These are phyloP conservation scores for Suhomyces kunorum DNA, from an alignment of 1,139 yeast genomes.

Conservation along the genomic window DNA sequence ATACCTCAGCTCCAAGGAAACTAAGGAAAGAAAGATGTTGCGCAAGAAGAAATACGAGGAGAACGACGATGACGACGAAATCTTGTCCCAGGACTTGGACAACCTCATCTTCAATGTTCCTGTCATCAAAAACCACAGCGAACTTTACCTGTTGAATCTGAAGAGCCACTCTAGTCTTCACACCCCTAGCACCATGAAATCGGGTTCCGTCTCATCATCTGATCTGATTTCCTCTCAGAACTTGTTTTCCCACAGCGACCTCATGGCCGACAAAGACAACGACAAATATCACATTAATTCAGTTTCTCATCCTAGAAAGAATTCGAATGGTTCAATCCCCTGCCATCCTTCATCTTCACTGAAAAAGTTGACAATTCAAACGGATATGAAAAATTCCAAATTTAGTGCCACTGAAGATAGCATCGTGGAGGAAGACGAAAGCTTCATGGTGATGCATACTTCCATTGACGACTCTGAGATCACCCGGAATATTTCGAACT, in stretches of 20 bases:
- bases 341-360: too few relatives aligned
- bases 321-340: constrained; percentile 33
- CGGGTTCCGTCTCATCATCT: constrained; percentile 2
- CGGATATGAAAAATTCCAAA: constrained; percentile 9
- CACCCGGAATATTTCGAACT: constrained; percentile 38
- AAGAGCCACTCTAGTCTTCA: constrained; percentile 8
- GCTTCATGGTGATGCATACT: constrained; percentile 2
- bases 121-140: constrained; percentile 40
- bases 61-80: constrained; percentile 46
- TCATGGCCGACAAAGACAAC: constrained; percentile 31
- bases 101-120: constrained; percentile 48
- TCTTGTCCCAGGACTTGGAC: constrained; percentile 40
- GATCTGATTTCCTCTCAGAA: constrained; percentile 1
- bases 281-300: constrained; percentile 27
- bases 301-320: constrained; percentile 3
- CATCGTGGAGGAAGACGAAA: constrained; percentile 23
- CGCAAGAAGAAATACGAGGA: constrained; percentile 48
- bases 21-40: constrained; percentile 40
- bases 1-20: constrained; percentile 38
- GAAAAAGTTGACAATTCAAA: constrained; percentile 10
- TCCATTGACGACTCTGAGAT: constrained; percentile 35
- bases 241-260: constrained; percentile 27
- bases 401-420: constrained; percentile 20
- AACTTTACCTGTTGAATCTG: constrained; percentile 27
- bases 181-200: constrained; percentile 10